Evolutionary conservation across 768 basidiomycete species (phyloP), one percentile per base, ranked within the genome.

Genomic region (Sistotremastrum suecicum): DNA sequence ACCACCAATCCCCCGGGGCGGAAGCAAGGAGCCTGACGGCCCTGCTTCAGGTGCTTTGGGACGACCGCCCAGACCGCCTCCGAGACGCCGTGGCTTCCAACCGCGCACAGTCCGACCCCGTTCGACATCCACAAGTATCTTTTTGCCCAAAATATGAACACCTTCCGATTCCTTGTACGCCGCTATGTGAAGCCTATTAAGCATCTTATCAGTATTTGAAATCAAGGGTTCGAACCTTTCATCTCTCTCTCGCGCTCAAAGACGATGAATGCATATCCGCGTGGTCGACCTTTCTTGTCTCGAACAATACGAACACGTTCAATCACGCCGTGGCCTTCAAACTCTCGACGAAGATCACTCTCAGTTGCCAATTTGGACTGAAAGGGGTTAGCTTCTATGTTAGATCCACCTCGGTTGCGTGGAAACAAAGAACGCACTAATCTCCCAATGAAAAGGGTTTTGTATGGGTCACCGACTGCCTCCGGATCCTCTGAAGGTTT

Each of bases 111-210:
- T 99, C 42, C 95, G 78, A 12, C 95, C 95, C 34, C 95, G 83
- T 64, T 99, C 95, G 51, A 99, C 95, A 59, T 99, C 95, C 43
- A 99, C 94, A 34, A 98, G 72, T 53, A 98, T 92, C 55, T 85
- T 76, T 62, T 95, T 95, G 57, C 89, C 88, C 73, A 91, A 86
- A 53, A 99, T 89, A 51, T 90, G 86, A 39, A 99, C 74, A 28
- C 91, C 88, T 56, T 98, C 94, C 12, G 92, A 97, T 61, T 98
- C 95, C 66, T 98, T 98, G 74, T 98, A 99, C 9, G 94, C 95
- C 52, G 83, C 83, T 85, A 52, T 39, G 48, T 40, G 37, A 47
- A 46, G 52, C 45, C 40, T 57, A n/a, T 30, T 34, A 36, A 44
- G 43, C 32, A 28, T 36, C 20, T 9, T 30, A 39, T 35, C 29